Conservation (phyloP, 768 basidiomycete species). For the Plicaturopsis crispa region DNA sequence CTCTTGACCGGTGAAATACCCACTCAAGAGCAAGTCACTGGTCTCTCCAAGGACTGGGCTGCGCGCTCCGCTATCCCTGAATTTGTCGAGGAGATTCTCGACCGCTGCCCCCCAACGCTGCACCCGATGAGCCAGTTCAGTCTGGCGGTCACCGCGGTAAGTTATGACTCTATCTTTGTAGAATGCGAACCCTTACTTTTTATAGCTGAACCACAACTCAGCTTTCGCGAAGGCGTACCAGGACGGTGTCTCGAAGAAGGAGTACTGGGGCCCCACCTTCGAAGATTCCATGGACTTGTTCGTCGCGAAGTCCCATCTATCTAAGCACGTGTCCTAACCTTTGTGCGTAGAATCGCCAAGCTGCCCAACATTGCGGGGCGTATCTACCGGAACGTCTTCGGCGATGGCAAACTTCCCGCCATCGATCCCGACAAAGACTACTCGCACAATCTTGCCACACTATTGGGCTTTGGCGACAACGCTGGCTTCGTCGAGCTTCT, state of each 20-base stretch:
- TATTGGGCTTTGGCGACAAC: conserved; percentile 90
- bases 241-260: conserved; percentile 86
- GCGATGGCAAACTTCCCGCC: conserved; percentile 78
- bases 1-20: conserved; percentile 93
- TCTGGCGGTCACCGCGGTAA: conserved; percentile 87
- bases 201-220: conserved; percentile 86
- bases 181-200: conserved; percentile 8
- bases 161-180: conserved; percentile 13
- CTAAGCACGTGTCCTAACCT: no score
- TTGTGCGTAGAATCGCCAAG: conserved; percentile 75
- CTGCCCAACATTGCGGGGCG: conserved; percentile 94
- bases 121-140: conserved; percentile 99
- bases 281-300: conserved; percentile 88
- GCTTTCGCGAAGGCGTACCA: conserved; percentile 95
- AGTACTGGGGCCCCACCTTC: conserved; percentile 94
- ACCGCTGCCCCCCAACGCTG: conserved; percentile 86
- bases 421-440: conserved; percentile 85
- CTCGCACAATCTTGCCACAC: conserved; percentile 79
- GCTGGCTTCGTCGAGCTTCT: conserved; percentile 87
- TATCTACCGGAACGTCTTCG: conserved; percentile 84
- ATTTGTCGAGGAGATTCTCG: conserved; percentile 94
- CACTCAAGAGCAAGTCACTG: conserved; percentile 79
- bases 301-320: conserved; percentile 5
- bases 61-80: conserved; percentile 85
- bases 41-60: conserved; percentile 91